Percentiles rank a stretch among this genome's conserved stretches.
These are phyloP conservation scores for Salix caprea DNA, from an alignment of 345 rosid species.

Conservation along the genomic window DNA sequence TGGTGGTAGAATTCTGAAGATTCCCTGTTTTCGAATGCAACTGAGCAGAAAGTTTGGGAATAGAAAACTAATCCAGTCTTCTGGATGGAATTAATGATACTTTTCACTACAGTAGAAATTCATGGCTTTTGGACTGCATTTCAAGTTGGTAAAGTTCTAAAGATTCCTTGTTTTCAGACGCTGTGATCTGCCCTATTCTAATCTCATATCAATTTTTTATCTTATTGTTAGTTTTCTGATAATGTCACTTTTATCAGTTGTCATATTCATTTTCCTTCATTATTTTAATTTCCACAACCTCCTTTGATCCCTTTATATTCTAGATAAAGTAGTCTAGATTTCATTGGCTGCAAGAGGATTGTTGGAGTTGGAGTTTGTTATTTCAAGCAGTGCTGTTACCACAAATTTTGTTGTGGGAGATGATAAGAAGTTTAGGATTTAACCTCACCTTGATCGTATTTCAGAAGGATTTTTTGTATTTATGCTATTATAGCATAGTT, in stretches of 20 bases:
- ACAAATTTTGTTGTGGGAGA: background rate
- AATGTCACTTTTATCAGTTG: background rate
- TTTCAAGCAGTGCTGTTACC: background rate
- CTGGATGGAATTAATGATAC: background rate
- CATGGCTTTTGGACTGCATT: background rate
- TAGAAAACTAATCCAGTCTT: no score
- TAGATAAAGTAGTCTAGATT: background rate
- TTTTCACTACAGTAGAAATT: background rate
- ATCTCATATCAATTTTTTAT: background rate
- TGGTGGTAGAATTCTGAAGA: background rate
- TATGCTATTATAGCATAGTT: background rate
- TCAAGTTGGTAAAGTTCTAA: background rate
- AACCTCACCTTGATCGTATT: background rate
- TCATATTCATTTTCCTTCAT: background rate
- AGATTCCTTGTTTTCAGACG: background rate
- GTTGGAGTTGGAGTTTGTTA: background rate
- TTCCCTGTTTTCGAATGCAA: background rate
- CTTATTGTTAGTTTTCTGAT: background rate
- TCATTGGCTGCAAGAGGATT: background rate
- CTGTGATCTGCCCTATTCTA: background rate
- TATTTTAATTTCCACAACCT: background rate
- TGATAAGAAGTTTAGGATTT: background rate
- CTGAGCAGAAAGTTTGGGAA: background rate
- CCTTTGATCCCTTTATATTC: no score
- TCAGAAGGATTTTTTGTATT: background rate